These are phyloP conservation scores for Aphanoascus verrucosus DNA, from an alignment of 2,329 filamentous ascomycete genomes.

Conservation along the genomic window DNA sequence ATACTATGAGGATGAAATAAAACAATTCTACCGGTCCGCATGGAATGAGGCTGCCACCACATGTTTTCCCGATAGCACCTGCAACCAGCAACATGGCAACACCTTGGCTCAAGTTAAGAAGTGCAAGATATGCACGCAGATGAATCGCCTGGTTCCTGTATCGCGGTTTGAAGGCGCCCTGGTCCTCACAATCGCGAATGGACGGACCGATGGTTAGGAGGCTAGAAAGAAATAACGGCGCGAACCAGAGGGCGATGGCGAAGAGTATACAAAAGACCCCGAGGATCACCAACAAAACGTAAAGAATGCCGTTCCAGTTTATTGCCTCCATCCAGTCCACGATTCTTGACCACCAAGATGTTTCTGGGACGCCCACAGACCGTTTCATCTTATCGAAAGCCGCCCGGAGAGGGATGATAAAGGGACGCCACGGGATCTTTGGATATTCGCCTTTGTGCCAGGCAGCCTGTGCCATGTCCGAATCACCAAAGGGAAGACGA, in stretches of 20 bases:
- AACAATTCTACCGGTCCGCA: not conserved
- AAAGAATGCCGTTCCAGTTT: not conserved
- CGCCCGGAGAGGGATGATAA: slow-evolving; percentile 27
- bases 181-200: not conserved
- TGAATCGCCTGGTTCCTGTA: not conserved
- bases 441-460: slow-evolving; percentile 27
- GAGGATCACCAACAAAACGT: not conserved
- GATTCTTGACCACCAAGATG: not conserved
- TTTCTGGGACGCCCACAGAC: slow-evolving; percentile 1
- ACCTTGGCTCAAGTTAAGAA: not conserved
- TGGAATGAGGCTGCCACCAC: not conserved
- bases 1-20: not conserved
- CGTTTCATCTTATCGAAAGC: slow-evolving; percentile 3
- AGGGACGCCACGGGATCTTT: slow-evolving; percentile 33
- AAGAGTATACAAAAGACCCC: not conserved
- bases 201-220: not conserved
- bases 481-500: slow-evolving; percentile 31
- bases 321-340: not conserved
- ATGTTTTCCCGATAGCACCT: not conserved
- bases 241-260: not conserved
- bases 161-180: not conserved
- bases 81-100: not conserved
- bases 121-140: not conserved
- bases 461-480: slow-evolving; percentile 29
- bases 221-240: not conserved